phyloP scores from a whole-genome alignment of 495 filamentous ascomycete genomes.

The Lasiosphaeris hirsuta region DNA sequence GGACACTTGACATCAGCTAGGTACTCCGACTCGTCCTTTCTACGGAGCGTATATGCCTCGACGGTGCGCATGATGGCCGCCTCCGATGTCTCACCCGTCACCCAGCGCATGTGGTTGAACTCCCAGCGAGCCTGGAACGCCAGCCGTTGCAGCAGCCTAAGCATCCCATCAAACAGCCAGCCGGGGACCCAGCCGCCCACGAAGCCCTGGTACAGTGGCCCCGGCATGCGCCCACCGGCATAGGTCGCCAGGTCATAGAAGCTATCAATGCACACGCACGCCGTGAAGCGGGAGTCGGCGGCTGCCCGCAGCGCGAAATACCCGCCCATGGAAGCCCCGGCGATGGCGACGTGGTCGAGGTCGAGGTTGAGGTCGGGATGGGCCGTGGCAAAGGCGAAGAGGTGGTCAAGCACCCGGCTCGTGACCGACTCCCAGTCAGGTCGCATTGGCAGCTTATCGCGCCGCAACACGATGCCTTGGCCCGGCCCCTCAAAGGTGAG shows the following conservation, averaged over 20 bases:
- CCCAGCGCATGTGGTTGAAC: no score
- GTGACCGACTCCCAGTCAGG: constrained; percentile 34
- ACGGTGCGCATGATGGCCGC: constrained; percentile 23
- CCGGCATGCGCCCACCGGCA: constrained; percentile 28
- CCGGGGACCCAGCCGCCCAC: constrained; percentile 26
- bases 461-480: constrained; percentile 40
- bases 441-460: constrained; percentile 30
- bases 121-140: no score
- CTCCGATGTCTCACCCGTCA: no score
- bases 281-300: constrained; percentile 42
- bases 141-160: no score
- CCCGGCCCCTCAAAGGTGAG: constrained; percentile 51
- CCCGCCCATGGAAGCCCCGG: constrained; percentile 43
- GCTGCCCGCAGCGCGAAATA: constrained; percentile 42
- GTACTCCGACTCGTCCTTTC: not conserved
- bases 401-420: constrained; percentile 33
- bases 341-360: constrained; percentile 35
- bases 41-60: constrained; percentile 17
- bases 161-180: no score
- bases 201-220: no score
- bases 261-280: constrained; percentile 42
- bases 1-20: constrained; percentile 24
- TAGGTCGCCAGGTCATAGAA: constrained; percentile 41
- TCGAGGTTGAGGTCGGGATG: constrained; percentile 41
- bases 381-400: constrained; percentile 8